These are phyloP conservation scores for Albizia julibrissin DNA, from an alignment of 306 rosid species.

Conservation along the genomic window DNA sequence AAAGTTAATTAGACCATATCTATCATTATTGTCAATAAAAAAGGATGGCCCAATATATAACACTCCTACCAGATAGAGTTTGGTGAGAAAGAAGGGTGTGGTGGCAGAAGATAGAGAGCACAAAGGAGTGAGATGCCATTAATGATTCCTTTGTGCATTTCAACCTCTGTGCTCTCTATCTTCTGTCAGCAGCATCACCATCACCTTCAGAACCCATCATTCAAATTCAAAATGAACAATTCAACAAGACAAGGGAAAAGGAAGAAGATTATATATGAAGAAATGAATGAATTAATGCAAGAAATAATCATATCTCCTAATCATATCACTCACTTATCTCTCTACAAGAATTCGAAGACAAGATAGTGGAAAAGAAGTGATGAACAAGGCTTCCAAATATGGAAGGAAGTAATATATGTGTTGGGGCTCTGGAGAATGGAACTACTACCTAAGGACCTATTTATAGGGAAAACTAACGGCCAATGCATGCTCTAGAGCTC, in stretches of 20 bases:
- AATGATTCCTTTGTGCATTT: slow-evolving; percentile 42
- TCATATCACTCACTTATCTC: background rate
- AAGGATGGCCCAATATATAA: too few species aligned
- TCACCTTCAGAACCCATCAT: slow-evolving; percentile 23
- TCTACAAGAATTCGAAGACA: background rate
- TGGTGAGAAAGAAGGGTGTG: background rate
- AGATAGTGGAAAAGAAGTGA: background rate
- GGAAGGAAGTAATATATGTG: background rate
- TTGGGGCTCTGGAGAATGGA: slow-evolving; percentile 18
- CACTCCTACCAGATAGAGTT: too few species aligned
- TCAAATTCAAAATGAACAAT: background rate
- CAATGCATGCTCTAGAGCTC: background rate
- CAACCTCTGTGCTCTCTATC: slow-evolving; percentile 87
- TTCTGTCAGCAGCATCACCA: slow-evolving; percentile 73
- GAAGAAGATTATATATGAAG: background rate
- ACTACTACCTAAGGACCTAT: slow-evolving; percentile 31
- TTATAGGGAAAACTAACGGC: slow-evolving; percentile 43
- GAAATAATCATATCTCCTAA: background rate
- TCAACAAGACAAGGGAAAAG: background rate
- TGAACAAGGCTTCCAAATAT: background rate
- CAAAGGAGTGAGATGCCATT: slow-evolving; percentile 71
- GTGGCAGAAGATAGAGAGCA: slow-evolving; percentile 91
- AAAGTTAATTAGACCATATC: background rate
- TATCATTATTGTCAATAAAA: background rate
- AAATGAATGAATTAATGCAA: background rate